Conservation (phyloP, 108 stramenopile genomes). For the Phaeodactylum tricornutum region DNA sequence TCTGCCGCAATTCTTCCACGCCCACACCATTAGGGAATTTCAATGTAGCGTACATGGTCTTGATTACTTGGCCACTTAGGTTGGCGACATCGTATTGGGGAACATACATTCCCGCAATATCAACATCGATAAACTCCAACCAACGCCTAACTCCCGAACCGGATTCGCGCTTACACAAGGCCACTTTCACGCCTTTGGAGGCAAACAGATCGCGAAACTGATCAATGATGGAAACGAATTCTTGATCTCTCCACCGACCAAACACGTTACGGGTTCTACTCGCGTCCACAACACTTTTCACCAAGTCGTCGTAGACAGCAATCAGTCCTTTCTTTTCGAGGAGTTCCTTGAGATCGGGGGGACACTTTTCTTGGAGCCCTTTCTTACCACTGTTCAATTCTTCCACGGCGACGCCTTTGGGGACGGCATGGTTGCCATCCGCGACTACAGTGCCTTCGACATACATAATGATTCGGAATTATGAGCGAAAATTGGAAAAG, state of each 20-base stretch:
- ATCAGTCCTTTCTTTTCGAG: conserved; percentile 18
- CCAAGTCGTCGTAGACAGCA: conserved; percentile 29
- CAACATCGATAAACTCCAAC: conserved; percentile 43
- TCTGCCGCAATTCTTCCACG: conserved; percentile 35
- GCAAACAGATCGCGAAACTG: conserved; percentile 38
- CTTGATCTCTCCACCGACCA: conserved; percentile 36
- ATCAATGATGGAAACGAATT: conserved; percentile 30
- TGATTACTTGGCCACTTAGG: conserved; percentile 27
- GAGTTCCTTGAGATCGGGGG: conserved; percentile 6
- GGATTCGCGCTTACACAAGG: conserved; percentile 32
- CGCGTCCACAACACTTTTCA: conserved; percentile 15
- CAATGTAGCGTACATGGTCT: conserved; percentile 28
- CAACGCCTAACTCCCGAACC: conserved; percentile 22
- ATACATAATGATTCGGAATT: no score
- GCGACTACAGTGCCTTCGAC: conserved; percentile 12
- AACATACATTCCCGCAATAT: conserved; percentile 17
- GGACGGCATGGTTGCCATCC: conserved; percentile 22
- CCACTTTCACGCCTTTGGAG: conserved; percentile 25
- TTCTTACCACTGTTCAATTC: conserved; percentile 30
- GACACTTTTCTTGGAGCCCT: conserved; percentile 14
- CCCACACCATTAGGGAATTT: conserved; percentile 44
- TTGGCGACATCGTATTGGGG: conserved; percentile 42
- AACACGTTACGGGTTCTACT: conserved; percentile 22
- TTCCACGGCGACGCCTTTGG: conserved; percentile 39
- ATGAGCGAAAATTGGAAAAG: no score